Conservation (phyloP, 192 early-diverging fungal genomes). For the Coemansia sp. region DNA sequence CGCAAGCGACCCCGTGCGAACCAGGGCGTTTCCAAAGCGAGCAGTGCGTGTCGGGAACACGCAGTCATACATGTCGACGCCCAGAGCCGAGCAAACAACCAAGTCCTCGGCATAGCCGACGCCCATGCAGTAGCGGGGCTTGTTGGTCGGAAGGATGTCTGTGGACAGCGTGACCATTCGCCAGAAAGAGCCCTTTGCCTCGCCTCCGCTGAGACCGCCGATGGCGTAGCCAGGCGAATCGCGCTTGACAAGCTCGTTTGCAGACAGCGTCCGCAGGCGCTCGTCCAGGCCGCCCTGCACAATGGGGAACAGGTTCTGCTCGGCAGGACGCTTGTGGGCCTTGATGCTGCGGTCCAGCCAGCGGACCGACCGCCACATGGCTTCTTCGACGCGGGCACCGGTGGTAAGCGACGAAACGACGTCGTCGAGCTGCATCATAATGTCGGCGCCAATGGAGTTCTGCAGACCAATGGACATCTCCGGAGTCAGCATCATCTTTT, state of each 20-base stretch:
- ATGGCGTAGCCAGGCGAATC: constrained; percentile 82
- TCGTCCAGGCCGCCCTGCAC: constrained; percentile 81
- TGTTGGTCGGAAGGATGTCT: constrained; percentile 71
- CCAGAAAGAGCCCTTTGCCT: constrained; percentile 85
- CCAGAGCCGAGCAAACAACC: constrained; percentile 81
- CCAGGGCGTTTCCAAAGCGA: constrained; percentile 83
- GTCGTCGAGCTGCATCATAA: constrained; percentile 92
- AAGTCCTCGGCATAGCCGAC: constrained; percentile 83
- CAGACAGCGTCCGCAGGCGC: constrained; percentile 66
- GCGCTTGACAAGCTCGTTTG: constrained; percentile 76
- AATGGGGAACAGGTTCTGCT: constrained; percentile 85
- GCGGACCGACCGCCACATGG: constrained; percentile 83
- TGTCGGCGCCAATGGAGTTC: constrained; percentile 83
- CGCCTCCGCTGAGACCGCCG: constrained; percentile 83
- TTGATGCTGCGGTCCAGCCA: constrained; percentile 84
- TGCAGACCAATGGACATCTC: constrained; percentile 84
- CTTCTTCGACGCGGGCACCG: constrained; percentile 81
- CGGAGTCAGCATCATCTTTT: constrained; percentile 78
- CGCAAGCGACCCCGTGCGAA: constrained; percentile 64
- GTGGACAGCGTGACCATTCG: constrained; percentile 77
- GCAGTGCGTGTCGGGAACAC: constrained; percentile 88
- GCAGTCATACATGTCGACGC: constrained; percentile 90
- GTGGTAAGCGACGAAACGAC: constrained; percentile 80
- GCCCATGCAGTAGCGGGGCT: constrained; percentile 91
- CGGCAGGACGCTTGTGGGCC: constrained; percentile 65